A percentile compares a stretch with the other conserved stretches of the same genome.
Conservation (phyloP, 345 rosid genomes). For the Moricandia moricandioides region DNA sequence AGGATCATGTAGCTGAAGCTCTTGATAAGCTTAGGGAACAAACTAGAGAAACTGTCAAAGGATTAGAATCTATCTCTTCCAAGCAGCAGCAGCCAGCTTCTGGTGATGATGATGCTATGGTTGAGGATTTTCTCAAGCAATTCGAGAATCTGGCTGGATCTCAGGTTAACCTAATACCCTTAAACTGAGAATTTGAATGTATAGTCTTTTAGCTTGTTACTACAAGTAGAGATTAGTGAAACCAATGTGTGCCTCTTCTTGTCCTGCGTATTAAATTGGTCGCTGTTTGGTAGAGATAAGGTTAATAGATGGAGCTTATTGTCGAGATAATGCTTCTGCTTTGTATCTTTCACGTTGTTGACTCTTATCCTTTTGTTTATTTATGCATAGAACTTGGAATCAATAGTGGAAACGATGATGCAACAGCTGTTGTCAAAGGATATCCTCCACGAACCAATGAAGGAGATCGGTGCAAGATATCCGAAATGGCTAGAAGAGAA, state of each 20-base stretch:
- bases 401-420: conserved; percentile 95
- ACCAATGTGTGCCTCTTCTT: background rate
- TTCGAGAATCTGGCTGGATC: conserved; percentile 88
- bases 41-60: conserved; percentile 80
- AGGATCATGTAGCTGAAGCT: conserved; percentile 70
- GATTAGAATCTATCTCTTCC: conserved; percentile 63
- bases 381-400: conserved; percentile 70
- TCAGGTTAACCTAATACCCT: conserved; percentile 47
- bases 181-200: background rate
- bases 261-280: background rate
- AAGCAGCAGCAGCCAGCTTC: conserved; percentile 35
- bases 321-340: background rate
- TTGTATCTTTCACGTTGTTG: background rate
- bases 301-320: background rate
- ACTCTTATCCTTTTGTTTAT: background rate
- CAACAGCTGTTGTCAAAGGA: conserved; percentile 91
- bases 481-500: conserved; percentile 89
- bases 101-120: conserved; percentile 59
- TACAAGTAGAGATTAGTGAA: background rate
- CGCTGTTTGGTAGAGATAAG: background rate
- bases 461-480: conserved; percentile 79
- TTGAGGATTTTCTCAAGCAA: conserved; percentile 92
- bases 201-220: background rate
- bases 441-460: conserved; percentile 91
- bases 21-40: conserved; percentile 85